Evolutionary conservation across 768 basidiomycete species (phyloP), one percentile per base, ranked within the genome.

Genomic region (Xerocomellus intermedius): DNA sequence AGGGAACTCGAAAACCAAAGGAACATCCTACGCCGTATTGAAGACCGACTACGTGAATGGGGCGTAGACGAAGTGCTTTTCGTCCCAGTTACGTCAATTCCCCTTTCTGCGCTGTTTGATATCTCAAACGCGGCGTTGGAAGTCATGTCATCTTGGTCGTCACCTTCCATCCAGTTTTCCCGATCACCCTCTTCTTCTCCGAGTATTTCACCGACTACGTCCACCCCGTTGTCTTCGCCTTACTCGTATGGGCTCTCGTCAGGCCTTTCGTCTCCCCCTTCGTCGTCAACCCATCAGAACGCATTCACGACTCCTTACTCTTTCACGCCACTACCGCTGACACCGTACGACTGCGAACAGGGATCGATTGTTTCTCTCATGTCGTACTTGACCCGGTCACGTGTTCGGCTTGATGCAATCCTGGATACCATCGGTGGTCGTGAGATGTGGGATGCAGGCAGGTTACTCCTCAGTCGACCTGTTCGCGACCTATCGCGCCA

Each of bases 401-500:
- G 62, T 21, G 58, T 73, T 33, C 61, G 65, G 33, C 89, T 94
- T 68, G 92, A 95, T 66, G 87, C 84, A 21, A 80, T 97, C 3
- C 69, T 95, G 57, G 94, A 96, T 68, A 89, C 88, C 2, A 73
- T 91, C 17, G 94, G 94, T 4, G 91, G 94, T 16, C 80, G 81
- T 64, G 83, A 81, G 37, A 79, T 94, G 35, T 91, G 92, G 81
- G 86, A 90, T 59, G 87, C 84, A 5, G 81, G 86, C 3, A 82
- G 83, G 60, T 68, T 78, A 50, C 74, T 96, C 35, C 74, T 92
- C 61, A 67, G 69, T 73, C 69, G 54, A 50, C 65, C 61, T 51
- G 64, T 63, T 48, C 60, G 55, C 35, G 61, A 70, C 44, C 60
- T 64, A 56, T 62, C 64, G 37, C 48, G 77, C 69, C 59, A 66